phyloP scores from a whole-genome alignment of 306 rosid genomes.

The Senna siamea region DNA sequence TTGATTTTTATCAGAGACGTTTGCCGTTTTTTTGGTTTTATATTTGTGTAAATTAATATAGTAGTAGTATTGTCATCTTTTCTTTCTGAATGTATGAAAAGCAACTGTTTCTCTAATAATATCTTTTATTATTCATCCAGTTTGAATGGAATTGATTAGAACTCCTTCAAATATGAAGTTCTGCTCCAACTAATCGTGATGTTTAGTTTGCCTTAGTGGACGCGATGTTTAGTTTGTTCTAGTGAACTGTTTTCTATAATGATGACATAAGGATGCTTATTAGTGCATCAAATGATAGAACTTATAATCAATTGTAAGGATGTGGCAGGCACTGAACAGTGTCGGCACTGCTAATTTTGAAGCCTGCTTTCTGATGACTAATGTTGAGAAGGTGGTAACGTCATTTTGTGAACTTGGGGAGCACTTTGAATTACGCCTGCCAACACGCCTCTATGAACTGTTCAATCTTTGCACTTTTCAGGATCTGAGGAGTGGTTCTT shows the following conservation, averaged over 20 bases:
- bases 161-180: background rate
- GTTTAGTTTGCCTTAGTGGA: too few species aligned
- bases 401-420: too few species aligned
- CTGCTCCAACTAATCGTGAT: background rate
- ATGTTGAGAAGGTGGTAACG: too few species aligned
- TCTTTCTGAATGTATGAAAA: conserved; percentile 38
- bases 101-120: conserved; percentile 21
- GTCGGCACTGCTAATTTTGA: background rate
- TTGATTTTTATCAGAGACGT: conserved; percentile 25
- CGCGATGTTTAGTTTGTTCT: background rate
- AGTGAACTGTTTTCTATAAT: conserved; percentile 3
- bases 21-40: background rate
- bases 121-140: background rate
- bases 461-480: too few species aligned
- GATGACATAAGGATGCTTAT: conserved; percentile 21
- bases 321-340: too few species aligned
- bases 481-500: too few species aligned
- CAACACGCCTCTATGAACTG: too few species aligned
- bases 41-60: conserved; percentile 31
- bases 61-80: conserved; percentile 29
- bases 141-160: conserved; percentile 11
- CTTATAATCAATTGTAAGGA: too few species aligned
- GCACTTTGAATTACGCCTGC: too few species aligned
- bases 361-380: background rate
- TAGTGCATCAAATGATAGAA: conserved; percentile 19